Conservation (phyloP, 2,329 filamentous ascomycete species). For the Fragosphaeria purpurea region DNA sequence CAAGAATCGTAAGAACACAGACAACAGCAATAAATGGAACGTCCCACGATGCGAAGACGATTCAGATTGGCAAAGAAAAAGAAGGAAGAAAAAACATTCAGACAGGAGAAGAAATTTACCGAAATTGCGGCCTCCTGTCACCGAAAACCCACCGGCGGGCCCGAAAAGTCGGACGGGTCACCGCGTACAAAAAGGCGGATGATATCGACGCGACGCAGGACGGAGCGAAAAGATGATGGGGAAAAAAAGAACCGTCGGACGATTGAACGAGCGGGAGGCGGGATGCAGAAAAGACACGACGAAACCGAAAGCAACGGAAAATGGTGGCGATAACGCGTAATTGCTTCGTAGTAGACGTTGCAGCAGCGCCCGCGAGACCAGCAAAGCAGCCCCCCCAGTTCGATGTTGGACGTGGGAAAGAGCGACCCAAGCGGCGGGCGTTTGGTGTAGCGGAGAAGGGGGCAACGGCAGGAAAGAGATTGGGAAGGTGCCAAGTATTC, state of each 20-base stretch:
- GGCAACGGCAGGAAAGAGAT: background rate
- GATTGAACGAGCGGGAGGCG: no score
- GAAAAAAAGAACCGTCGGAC: no score
- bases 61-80: background rate
- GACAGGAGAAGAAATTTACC: background rate
- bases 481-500: slow-evolving; percentile 3
- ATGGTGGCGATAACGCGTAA: no score
- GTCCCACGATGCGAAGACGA: no score
- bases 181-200: no score
- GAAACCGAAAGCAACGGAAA: no score
- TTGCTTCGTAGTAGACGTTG: no score
- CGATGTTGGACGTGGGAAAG: slow-evolving; percentile 9
- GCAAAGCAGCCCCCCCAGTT: background rate
- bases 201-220: no score
- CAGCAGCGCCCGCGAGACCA: no score
- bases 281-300: no score
- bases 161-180: no score
- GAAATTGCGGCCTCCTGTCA: background rate
- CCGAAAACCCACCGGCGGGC: background rate
- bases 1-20: background rate
- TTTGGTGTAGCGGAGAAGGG: slow-evolving; percentile 2
- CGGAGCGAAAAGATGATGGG: no score
- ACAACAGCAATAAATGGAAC: background rate
- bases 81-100: background rate
- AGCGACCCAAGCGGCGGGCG: slow-evolving; percentile 2